phyloP scores from a whole-genome alignment of 129 eudicot genomes.

The Flaveria brownii region DNA sequence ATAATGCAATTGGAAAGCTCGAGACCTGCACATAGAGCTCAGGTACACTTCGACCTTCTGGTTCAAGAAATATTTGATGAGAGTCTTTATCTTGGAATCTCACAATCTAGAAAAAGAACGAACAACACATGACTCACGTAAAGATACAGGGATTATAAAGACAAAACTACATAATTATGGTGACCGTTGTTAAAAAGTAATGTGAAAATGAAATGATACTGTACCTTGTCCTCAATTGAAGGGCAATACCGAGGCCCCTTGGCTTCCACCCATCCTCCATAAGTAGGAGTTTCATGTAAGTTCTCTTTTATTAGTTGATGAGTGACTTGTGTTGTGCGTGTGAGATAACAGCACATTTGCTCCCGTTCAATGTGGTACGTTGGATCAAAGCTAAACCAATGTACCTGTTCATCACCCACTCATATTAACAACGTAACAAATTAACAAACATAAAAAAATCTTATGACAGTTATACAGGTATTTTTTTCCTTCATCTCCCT shows the following conservation, averaged over 20 bases:
- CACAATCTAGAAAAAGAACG: slow-evolving; percentile 59
- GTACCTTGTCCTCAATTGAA: slow-evolving; percentile 96
- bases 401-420: slow-evolving; percentile 62
- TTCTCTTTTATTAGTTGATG: slow-evolving; percentile 86
- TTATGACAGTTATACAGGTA: not conserved
- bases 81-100: slow-evolving; percentile 97
- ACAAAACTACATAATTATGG: not conserved
- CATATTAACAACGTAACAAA: slow-evolving; percentile 31
- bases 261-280: slow-evolving; percentile 99
- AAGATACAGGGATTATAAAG: not conserved
- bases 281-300: slow-evolving; percentile 98
- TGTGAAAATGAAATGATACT: not conserved
- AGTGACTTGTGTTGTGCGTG: slow-evolving; percentile 88
- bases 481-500: not conserved
- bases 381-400: slow-evolving; percentile 99
- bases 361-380: slow-evolving; percentile 77
- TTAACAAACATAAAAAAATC: not conserved
- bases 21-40: slow-evolving; percentile 96
- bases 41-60: slow-evolving; percentile 90
- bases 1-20: slow-evolving; percentile 16
- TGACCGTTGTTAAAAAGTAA: no score
- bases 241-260: slow-evolving; percentile 99
- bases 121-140: slow-evolving; percentile 15
- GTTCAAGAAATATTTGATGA: slow-evolving; percentile 96
- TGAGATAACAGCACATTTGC: slow-evolving; percentile 95